Percentiles rank a stretch among this genome's conserved stretches.
phyloP scores from a whole-genome alignment of 495 filamentous ascomycete species.

The Annulohypoxylon bovei region DNA sequence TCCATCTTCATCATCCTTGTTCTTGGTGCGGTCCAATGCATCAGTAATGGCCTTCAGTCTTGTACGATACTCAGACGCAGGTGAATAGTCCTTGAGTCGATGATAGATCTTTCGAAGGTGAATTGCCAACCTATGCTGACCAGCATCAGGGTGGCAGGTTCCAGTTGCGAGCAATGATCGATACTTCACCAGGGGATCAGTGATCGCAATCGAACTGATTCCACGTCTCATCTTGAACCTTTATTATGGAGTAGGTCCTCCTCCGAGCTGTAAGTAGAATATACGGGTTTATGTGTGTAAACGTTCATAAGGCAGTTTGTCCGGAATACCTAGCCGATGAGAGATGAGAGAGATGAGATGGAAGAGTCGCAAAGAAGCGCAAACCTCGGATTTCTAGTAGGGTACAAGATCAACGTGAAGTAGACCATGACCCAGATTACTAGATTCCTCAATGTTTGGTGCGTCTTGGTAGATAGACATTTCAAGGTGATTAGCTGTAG shows the following conservation, averaged over 20 bases:
- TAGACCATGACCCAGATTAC: background rate
- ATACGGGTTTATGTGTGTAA: background rate
- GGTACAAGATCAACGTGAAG: background rate
- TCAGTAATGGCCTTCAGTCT: constrained; percentile 62
- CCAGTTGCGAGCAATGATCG: constrained; percentile 68
- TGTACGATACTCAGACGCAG: constrained; percentile 66
- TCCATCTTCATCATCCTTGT: constrained; percentile 28
- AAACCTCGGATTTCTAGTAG: background rate
- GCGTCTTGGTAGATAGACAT: constrained; percentile 12
- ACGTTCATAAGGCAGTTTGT: background rate
- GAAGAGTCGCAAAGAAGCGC: background rate
- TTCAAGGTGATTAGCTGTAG: background rate
- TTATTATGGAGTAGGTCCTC: background rate
- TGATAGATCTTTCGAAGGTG: constrained; percentile 75
- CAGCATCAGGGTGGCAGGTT: constrained; percentile 66
- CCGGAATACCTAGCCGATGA: background rate
- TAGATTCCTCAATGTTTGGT: background rate
- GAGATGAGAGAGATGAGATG: background rate
- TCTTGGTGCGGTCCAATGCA: constrained; percentile 49
- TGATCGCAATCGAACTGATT: constrained; percentile 66
- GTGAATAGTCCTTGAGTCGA: constrained; percentile 73
- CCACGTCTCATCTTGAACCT: constrained; percentile 48
- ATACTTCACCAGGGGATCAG: constrained; percentile 77
- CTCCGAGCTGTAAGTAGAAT: background rate
- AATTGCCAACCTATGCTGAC: constrained; percentile 73